These are phyloP conservation scores for Rasamsonia emersonii DNA, from an alignment of 2,329 filamentous ascomycete species.

Conservation along the genomic window DNA sequence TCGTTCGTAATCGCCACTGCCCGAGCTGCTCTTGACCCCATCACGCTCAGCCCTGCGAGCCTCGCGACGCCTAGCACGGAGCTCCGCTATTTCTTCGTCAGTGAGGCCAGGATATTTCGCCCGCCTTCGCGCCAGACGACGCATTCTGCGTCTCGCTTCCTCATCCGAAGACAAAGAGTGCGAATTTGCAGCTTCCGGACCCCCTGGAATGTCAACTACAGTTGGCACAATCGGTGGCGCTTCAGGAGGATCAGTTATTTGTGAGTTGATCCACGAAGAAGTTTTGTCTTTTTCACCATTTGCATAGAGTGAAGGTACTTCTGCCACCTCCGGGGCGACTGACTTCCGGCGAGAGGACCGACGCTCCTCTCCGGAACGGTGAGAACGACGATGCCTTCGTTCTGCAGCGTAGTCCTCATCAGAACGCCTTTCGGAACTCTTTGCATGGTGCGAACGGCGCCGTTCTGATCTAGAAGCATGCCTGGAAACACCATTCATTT, in stretches of 20 bases:
- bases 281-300: slow-evolving; percentile 39
- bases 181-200: slow-evolving; percentile 18
- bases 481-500: slow-evolving; percentile 17
- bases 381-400: slow-evolving; percentile 18
- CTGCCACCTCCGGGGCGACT: slow-evolving; percentile 17
- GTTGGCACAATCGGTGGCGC: slow-evolving; percentile 38
- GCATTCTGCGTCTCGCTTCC: slow-evolving; percentile 29
- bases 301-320: slow-evolving; percentile 20
- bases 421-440: slow-evolving; percentile 18
- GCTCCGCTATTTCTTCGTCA: slow-evolving; percentile 32
- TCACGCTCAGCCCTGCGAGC: slow-evolving; percentile 22
- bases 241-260: slow-evolving; percentile 40
- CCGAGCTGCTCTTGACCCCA: slow-evolving; percentile 31
- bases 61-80: slow-evolving; percentile 24
- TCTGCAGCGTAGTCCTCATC: slow-evolving; percentile 20
- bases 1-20: slow-evolving; percentile 32
- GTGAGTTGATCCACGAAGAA: slow-evolving; percentile 42
- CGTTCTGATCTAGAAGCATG: slow-evolving; percentile 22
- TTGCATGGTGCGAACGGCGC: slow-evolving; percentile 23
- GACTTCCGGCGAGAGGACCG: slow-evolving; percentile 30
- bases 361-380: slow-evolving; percentile 23
- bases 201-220: slow-evolving; percentile 34
- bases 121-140: slow-evolving; percentile 30
- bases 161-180: slow-evolving; percentile 36
- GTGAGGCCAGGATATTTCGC: slow-evolving; percentile 31